Conservation (phyloP, 805 yeast genomes). For the Lipomyces kockii region DNA sequence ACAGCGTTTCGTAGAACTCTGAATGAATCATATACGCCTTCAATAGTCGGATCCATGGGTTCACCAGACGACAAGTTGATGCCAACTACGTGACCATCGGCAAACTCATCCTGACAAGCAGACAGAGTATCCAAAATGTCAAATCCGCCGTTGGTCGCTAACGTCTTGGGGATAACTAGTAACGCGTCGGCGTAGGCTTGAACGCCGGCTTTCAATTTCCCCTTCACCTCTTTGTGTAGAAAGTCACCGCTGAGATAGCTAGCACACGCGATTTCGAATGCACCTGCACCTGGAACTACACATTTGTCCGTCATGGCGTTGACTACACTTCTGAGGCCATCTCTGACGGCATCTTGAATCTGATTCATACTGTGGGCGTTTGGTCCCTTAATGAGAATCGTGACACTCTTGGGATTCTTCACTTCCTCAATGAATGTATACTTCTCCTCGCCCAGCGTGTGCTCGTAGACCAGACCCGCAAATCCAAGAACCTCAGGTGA, state of each 20-base stretch:
- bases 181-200: conserved; percentile 93
- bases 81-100: conserved; percentile 77
- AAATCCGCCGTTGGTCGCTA: conserved; percentile 89
- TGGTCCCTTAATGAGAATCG: conserved; percentile 87
- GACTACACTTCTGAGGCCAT: conserved; percentile 92
- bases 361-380: conserved; percentile 87
- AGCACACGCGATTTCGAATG: conserved; percentile 85
- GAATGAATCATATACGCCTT: conserved; percentile 96
- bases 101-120: conserved; percentile 85
- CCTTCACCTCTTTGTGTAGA: conserved; percentile 67
- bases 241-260: conserved; percentile 61
- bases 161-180: conserved; percentile 88
- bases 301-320: conserved; percentile 84
- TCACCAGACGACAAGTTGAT: conserved; percentile 90
- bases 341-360: conserved; percentile 96
- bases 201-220: conserved; percentile 87
- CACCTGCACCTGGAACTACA: conserved; percentile 96
- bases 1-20: conserved; percentile 92
- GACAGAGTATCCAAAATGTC: conserved; percentile 90
- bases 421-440: conserved; percentile 91
- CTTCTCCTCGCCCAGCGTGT: conserved; percentile 95
- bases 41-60: conserved; percentile 91
- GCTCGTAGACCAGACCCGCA: conserved; percentile 90
- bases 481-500: conserved; percentile 77
- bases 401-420: conserved; percentile 86